Evolutionary conservation across 805 yeast genomes (phyloP).

Genomic region (Millerago galiae): DNA sequence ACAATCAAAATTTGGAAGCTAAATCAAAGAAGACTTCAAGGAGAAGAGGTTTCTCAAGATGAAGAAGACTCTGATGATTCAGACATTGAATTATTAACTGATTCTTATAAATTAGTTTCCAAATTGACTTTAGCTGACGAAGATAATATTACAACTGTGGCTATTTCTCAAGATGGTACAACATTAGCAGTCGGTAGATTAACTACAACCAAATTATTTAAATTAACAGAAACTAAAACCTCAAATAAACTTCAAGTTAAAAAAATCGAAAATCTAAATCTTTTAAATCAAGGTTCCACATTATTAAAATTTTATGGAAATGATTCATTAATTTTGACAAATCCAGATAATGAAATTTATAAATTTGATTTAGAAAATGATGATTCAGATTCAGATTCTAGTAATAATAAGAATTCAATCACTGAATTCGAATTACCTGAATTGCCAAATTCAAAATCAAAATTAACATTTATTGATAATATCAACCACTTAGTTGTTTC

Average conservation of each 20-base stretch:
- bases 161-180: slow-evolving; percentile 58
- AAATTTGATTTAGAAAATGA: slow-evolving; percentile 28
- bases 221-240: slow-evolving; percentile 36
- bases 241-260: slow-evolving; percentile 38
- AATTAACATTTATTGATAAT: slow-evolving; percentile 40
- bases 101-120: slow-evolving; percentile 51
- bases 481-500: slow-evolving; percentile 49
- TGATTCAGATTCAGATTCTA: slow-evolving; percentile 23
- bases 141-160: slow-evolving; percentile 68
- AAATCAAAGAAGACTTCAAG: slow-evolving; percentile 22
- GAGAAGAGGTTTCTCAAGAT: slow-evolving; percentile 21
- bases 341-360: slow-evolving; percentile 57
- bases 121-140: slow-evolving; percentile 66
- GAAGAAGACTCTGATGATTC: slow-evolving; percentile 11
- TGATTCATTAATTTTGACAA: slow-evolving; percentile 41
- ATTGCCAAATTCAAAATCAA: slow-evolving; percentile 27
- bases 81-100: slow-evolving; percentile 21
- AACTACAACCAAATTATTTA: slow-evolving; percentile 61
- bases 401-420: slow-evolving; percentile 8
- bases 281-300: slow-evolving; percentile 48
- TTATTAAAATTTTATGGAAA: slow-evolving; percentile 42
- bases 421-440: slow-evolving; percentile 35
- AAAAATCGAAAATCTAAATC: slow-evolving; percentile 39
- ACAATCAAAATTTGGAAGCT: slow-evolving; percentile 75
- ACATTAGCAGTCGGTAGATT: slow-evolving; percentile 68